These are phyloP conservation scores for Syncephalastrum sp. DNA, from an alignment of 371 early-diverging fungal genomes.

Conservation along the genomic window DNA sequence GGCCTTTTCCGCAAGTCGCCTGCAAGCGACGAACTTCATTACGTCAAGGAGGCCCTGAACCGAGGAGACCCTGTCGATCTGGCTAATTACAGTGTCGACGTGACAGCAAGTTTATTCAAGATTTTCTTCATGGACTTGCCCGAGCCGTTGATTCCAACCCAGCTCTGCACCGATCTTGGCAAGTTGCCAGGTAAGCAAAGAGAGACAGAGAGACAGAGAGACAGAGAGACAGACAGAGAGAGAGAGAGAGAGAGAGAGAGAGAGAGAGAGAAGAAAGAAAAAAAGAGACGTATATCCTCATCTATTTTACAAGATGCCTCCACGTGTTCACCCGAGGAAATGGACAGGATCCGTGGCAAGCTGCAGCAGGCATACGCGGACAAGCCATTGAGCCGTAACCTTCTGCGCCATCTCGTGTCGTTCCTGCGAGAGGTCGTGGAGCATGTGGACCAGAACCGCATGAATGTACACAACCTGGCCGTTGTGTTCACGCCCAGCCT, in stretches of 20 bases:
- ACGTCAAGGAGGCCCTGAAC: constrained; percentile 72
- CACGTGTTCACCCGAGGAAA: constrained; percentile 17
- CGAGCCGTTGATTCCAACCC: constrained; percentile 61
- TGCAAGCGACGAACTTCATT: constrained; percentile 43
- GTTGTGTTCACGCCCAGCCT: constrained; percentile 89
- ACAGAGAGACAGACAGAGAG: neutral
- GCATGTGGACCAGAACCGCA: constrained; percentile 62
- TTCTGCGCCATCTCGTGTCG: constrained; percentile 64
- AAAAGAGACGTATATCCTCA: neutral
- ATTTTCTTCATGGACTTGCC: constrained; percentile 86
- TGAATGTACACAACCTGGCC: constrained; percentile 84
- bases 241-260: neutral
- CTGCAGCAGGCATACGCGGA: constrained; percentile 17
- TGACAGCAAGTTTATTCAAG: constrained; percentile 84
- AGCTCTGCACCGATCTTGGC: constrained; percentile 37
- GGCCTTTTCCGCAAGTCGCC: constrained; percentile 92
- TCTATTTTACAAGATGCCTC: constrained; percentile 5
- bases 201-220: neutral
- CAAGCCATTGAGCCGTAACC: constrained; percentile 22
- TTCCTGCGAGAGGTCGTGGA: constrained; percentile 65
- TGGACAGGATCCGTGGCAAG: constrained; percentile 19
- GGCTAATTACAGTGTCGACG: constrained; percentile 70
- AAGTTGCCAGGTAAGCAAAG: constrained; percentile 32
- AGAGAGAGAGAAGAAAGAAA: too few relatives aligned
- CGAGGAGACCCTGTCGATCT: constrained; percentile 58